Conservation (phyloP, 495 filamentous ascomycete genomes). For the Penicillium cinerascens region DNA sequence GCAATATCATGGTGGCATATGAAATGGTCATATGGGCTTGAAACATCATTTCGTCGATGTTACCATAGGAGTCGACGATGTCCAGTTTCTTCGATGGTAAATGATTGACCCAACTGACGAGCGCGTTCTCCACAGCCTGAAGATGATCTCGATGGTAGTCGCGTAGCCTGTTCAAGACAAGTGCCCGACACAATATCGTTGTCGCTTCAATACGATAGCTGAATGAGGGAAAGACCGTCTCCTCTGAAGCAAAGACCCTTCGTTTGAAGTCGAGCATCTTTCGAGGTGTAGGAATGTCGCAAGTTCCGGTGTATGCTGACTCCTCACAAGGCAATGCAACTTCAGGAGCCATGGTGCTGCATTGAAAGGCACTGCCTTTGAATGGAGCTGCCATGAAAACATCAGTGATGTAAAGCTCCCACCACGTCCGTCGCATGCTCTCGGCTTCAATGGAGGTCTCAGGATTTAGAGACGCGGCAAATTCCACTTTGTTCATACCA, state of each 20-base stretch:
- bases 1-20: slow-evolving; percentile 41
- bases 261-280: slow-evolving; percentile 35
- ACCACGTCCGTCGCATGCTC: slow-evolving; percentile 41
- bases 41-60: slow-evolving; percentile 47
- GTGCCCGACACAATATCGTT: slow-evolving; percentile 33
- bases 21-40: slow-evolving; percentile 41
- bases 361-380: slow-evolving; percentile 27
- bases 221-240: slow-evolving; percentile 37
- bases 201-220: slow-evolving; percentile 44
- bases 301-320: slow-evolving; percentile 26
- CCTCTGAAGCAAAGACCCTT: slow-evolving; percentile 35
- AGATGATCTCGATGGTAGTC: slow-evolving; percentile 40
- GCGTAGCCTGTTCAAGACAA: slow-evolving; percentile 34
- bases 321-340: slow-evolving; percentile 41
- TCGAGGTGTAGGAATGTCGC: slow-evolving; percentile 27
- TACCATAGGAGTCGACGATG: slow-evolving; percentile 43
- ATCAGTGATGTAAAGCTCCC: slow-evolving; percentile 41
- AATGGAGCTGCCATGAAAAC: slow-evolving; percentile 34
- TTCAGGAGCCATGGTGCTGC: slow-evolving; percentile 32
- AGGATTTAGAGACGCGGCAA: slow-evolving; percentile 22
- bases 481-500: slow-evolving; percentile 35
- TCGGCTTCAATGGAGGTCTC: slow-evolving; percentile 35
- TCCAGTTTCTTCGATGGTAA: slow-evolving; percentile 38
- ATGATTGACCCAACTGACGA: slow-evolving; percentile 45
- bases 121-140: slow-evolving; percentile 43